These are phyloP conservation scores for Geotrichum aggregatum DNA, from an alignment of 1,139 yeast genomes.

Conservation along the genomic window DNA sequence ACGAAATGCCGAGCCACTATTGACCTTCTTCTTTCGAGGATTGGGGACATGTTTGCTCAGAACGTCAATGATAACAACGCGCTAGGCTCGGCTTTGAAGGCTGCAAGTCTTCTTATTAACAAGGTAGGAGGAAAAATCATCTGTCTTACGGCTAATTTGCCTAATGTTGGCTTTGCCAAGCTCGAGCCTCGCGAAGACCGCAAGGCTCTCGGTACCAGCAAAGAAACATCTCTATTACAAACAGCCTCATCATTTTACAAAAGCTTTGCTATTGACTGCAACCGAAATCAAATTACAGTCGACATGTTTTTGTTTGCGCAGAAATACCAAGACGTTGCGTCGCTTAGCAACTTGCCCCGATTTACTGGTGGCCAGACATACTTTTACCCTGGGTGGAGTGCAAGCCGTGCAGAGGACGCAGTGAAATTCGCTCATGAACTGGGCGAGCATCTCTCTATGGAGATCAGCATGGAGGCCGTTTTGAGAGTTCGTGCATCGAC, in stretches of 20 bases:
- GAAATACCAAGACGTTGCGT: conserved; percentile 89
- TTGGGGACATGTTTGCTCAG: conserved; percentile 67
- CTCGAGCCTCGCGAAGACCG: conserved; percentile 77
- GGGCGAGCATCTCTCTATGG: conserved; percentile 84
- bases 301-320: conserved; percentile 87
- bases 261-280: conserved; percentile 92
- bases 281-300: conserved; percentile 82
- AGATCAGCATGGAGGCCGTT: conserved; percentile 87
- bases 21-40: conserved; percentile 64
- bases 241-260: conserved; percentile 87
- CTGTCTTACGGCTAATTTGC: conserved; percentile 74
- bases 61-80: conserved; percentile 72
- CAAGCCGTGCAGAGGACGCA: conserved; percentile 75
- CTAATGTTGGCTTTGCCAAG: conserved; percentile 82
- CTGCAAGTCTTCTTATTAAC: conserved; percentile 76
- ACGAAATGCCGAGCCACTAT: conserved; percentile 67
- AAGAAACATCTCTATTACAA: conserved; percentile 74
- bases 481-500: conserved; percentile 91
- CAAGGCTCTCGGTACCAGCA: conserved; percentile 71
- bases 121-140: conserved; percentile 84
- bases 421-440: conserved; percentile 83
- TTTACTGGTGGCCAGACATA: conserved; percentile 97
- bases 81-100: conserved; percentile 84
- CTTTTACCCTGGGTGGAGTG: conserved; percentile 93
- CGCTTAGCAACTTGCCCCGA: conserved; percentile 82